These are phyloP conservation scores for Talaromyces sp. DNA, from an alignment of 2,329 filamentous ascomycete genomes.

Conservation along the genomic window DNA sequence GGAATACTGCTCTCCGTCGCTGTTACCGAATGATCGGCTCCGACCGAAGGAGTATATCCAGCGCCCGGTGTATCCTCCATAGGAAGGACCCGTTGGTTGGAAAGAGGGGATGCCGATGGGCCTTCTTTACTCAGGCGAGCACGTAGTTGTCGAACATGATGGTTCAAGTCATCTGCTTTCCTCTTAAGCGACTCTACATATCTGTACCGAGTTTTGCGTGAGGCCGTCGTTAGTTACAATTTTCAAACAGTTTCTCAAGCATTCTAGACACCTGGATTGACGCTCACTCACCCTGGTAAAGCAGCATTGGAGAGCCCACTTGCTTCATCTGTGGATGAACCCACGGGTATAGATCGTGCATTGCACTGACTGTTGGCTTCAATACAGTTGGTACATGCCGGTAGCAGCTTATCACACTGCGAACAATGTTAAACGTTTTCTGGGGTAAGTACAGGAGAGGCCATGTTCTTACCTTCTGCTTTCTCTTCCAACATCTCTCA, in stretches of 20 bases:
- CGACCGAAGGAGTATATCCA: not conserved
- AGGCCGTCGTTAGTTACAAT: not conserved
- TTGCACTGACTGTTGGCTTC: not conserved
- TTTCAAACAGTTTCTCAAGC: not conserved
- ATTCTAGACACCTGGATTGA: not conserved
- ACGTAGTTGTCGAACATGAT: not conserved
- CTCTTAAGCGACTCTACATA: slow-evolving; percentile 24
- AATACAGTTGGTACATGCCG: not conserved
- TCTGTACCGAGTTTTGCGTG: not conserved
- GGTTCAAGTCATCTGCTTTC: slow-evolving; percentile 21
- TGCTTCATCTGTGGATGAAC: not conserved
- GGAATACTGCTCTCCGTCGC: not conserved
- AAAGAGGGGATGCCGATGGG: not conserved
- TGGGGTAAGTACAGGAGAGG: not conserved
- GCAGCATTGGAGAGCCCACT: not conserved
- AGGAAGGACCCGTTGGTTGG: not conserved
- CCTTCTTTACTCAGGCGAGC: not conserved
- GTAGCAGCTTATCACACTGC: slow-evolving; percentile 23
- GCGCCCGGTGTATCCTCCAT: not conserved
- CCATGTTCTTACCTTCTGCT: slow-evolving; percentile 27
- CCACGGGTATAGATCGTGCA: not conserved
- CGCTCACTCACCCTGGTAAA: not conserved
- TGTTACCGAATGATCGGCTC: not conserved
- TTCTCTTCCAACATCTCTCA: slow-evolving; percentile 33
- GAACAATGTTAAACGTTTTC: not conserved